Conservation (phyloP, 176 grass and related monocot species). For the Paspalum vaginatum region DNA sequence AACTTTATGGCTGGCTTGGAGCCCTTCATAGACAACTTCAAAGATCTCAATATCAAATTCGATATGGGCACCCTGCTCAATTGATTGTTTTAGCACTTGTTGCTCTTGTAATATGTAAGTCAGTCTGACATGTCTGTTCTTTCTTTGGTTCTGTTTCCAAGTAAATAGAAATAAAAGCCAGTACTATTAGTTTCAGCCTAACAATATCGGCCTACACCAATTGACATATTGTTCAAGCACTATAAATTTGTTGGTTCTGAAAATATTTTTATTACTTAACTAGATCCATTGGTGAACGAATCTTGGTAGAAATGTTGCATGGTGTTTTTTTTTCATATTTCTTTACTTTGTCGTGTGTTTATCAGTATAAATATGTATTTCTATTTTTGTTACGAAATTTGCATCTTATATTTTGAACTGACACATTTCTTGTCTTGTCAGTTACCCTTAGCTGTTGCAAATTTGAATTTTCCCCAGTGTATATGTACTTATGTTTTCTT, state of each 20-base stretch:
- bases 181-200: not conserved
- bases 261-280: not conserved
- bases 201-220: too few species aligned
- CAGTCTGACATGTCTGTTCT: not conserved
- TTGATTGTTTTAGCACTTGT: constrained; percentile 41
- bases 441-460: not conserved
- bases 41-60: constrained; percentile 81
- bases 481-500: constrained; percentile 33
- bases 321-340: constrained; percentile 21
- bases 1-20: constrained; percentile 77
- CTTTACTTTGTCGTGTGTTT: not conserved
- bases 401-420: not conserved
- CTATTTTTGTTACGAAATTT: constrained; percentile 25
- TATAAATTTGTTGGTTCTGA: not conserved
- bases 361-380: too few species aligned
- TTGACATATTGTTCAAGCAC: not conserved
- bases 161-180: constrained; percentile 4
- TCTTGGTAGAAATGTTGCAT: not conserved
- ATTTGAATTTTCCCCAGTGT: not conserved
- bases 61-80: constrained; percentile 57
- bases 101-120: constrained; percentile 61
- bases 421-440: not conserved
- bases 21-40: constrained; percentile 64
- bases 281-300: not conserved
- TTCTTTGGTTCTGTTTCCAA: constrained; percentile 10